Base-by-base conservation (phyloP, 2,329 filamentous ascomycete genomes). In the Colletotrichum chlorophyti region DNA sequence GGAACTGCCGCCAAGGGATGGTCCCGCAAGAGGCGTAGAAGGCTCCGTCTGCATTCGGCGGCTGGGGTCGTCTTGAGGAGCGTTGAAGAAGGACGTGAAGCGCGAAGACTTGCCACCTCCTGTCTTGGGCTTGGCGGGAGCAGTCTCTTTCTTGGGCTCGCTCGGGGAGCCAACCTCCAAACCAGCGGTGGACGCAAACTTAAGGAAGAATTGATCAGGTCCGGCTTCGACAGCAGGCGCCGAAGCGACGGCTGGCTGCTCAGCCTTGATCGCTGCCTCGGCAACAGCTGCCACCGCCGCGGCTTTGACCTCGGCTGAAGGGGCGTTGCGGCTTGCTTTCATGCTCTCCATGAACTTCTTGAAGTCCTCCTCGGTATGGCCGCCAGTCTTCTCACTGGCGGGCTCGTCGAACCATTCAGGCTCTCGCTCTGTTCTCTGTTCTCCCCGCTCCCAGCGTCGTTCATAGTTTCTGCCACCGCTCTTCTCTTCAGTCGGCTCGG, bases 311-410 rank as follows among this genome's bases (percentile, higher is more conserved):
- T n/a, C n/a, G n/a, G n/a, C n/a, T n/a, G 70, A 48, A 7, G 65
- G 68, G 40, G 68, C 71, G 58, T 70, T 75, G 66, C 81, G 85
- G 61, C 85, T 83, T 34, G 87, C 87, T 73, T 91, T 94, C 92
- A 96, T 96, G 63, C 83, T 84, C 66, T 96, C 91, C 82, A 97
- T 97, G 87, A 94, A 97, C 65, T 91, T 91, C 75, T 96, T 89
- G 72, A 97, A 96, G 65, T 97, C 93, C 69, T 96, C 93, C 67
- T 91, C 89, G 1, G 93, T 97, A 66, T 91, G 90, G 5, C 82
- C 84, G 66, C 89, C 85, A 31, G 83, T 78, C 66, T 89, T 86
- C 48, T 91, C 89, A 58, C 89, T 88, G 19, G 82, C 82, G 14
- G 87, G 86, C 58, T 88, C 83, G 69, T 96, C 92, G 73, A 97